These are phyloP conservation scores for Stachybotrys chartarum DNA, from an alignment of 2,329 filamentous ascomycete species.

Conservation along the genomic window DNA sequence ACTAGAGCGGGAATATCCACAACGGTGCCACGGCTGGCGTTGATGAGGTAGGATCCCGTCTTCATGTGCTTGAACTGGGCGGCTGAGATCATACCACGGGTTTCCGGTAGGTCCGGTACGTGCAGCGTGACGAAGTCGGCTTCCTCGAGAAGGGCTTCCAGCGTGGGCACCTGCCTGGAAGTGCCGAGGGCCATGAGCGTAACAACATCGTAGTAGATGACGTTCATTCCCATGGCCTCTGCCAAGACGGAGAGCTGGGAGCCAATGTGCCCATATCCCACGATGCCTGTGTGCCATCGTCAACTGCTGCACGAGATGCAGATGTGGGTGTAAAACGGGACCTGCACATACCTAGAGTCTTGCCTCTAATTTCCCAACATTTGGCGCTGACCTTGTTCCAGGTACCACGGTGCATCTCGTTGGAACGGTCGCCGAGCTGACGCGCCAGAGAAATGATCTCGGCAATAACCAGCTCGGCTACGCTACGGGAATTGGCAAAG, in stretches of 20 bases:
- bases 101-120: conserved; percentile 89
- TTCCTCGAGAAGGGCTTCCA: conserved; percentile 68
- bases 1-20: conserved; percentile 92
- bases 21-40: conserved; percentile 87
- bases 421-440: conserved; percentile 87
- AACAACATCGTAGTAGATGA: conserved; percentile 94
- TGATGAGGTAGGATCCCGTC: conserved; percentile 86
- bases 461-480: conserved; percentile 90
- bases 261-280: conserved; percentile 96
- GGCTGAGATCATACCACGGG: conserved; percentile 82
- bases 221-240: conserved; percentile 95
- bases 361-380: conserved; percentile 98
- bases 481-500: conserved; percentile 94
- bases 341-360: conserved; percentile 66
- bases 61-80: conserved; percentile 84
- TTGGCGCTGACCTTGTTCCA: conserved; percentile 98
- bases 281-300: conserved; percentile 52
- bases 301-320: neutral
- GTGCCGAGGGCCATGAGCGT: conserved; percentile 93
- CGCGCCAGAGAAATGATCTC: conserved; percentile 90
- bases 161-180: conserved; percentile 70
- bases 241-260: conserved; percentile 92
- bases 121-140: conserved; percentile 93
- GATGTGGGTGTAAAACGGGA: neutral
- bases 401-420: conserved; percentile 85